Conservation (phyloP, 306 rosid genomes). For the Begonia fuchsioides region DNA sequence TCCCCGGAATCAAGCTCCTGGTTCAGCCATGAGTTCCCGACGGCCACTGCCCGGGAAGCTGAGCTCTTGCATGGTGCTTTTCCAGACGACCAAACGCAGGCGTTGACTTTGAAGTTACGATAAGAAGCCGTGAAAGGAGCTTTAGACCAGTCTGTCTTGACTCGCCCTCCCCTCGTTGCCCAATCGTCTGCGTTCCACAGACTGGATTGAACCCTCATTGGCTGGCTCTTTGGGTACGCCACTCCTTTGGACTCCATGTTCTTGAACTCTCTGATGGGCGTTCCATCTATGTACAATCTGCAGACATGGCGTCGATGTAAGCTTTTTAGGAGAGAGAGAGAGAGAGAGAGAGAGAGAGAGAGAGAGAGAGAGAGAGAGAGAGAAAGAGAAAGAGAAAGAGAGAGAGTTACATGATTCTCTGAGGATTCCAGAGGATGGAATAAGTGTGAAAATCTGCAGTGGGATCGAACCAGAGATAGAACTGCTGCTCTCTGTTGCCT, state of each 20-base stretch:
- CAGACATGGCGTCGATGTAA: too few relatives aligned
- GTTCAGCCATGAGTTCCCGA: slow-evolving; percentile 10
- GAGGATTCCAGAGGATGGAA: too few relatives aligned
- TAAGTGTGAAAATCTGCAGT: too few relatives aligned
- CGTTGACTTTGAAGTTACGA: slow-evolving; percentile 9
- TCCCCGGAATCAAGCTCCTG: slow-evolving; percentile 7
- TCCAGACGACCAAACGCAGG: slow-evolving; percentile 8
- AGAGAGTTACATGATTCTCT: too few relatives aligned
- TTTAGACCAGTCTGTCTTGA: slow-evolving; percentile 53
- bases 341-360: too few relatives aligned
- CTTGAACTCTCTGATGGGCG: too few relatives aligned
- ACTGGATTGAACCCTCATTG: slow-evolving; percentile 27
- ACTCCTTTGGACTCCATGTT: not conserved
- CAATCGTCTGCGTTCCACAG: slow-evolving; percentile 31
- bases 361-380: too few relatives aligned
- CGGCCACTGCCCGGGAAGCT: not conserved
- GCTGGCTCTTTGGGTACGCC: slow-evolving; percentile 15
- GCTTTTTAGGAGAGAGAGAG: too few relatives aligned
- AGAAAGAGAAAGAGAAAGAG: too few relatives aligned
- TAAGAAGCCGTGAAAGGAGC: slow-evolving; percentile 20
- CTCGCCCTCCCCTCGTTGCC: slow-evolving; percentile 26
- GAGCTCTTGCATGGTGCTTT: slow-evolving; percentile 8
- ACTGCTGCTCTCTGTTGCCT: too few relatives aligned
- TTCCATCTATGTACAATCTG: too few relatives aligned
- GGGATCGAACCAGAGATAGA: too few relatives aligned